Evolutionary conservation across 257 asterid genomes (phyloP).

Genomic region (Jacaranda copaia): DNA sequence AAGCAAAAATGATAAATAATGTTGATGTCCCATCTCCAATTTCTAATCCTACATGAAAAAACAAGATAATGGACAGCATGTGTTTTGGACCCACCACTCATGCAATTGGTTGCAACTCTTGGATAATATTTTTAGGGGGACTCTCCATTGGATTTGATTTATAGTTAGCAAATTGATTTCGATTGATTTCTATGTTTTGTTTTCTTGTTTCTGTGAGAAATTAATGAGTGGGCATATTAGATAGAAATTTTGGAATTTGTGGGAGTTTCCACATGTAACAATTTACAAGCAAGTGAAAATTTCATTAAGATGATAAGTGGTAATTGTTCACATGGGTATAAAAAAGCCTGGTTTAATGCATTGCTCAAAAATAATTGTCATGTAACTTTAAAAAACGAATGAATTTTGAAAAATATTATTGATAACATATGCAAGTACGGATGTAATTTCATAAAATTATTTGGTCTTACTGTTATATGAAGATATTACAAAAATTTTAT

Average conservation of each 20-base stretch:
- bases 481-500: no score
- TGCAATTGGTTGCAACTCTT: background rate
- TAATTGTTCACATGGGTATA: no score
- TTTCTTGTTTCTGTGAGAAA: background rate
- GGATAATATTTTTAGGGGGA: background rate
- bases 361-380: no score
- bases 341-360: no score
- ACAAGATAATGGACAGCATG: constrained; percentile 20
- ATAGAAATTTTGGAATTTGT: background rate
- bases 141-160: constrained; percentile 6
- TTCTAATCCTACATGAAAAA: background rate
- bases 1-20: constrained; percentile 19
- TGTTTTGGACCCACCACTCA: constrained; percentile 37
- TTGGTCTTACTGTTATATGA: no score
- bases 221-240: background rate
- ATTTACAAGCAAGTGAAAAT: background rate
- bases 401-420: no score
- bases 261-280: background rate
- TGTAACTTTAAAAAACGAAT: no score
- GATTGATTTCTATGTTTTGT: background rate
- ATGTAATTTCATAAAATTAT: no score
- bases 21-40: background rate
- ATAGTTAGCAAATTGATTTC: background rate
- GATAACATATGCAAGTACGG: no score
- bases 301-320: no score